Conservation (phyloP, 2,329 filamentous ascomycete species). For the Paraphoma sp. region DNA sequence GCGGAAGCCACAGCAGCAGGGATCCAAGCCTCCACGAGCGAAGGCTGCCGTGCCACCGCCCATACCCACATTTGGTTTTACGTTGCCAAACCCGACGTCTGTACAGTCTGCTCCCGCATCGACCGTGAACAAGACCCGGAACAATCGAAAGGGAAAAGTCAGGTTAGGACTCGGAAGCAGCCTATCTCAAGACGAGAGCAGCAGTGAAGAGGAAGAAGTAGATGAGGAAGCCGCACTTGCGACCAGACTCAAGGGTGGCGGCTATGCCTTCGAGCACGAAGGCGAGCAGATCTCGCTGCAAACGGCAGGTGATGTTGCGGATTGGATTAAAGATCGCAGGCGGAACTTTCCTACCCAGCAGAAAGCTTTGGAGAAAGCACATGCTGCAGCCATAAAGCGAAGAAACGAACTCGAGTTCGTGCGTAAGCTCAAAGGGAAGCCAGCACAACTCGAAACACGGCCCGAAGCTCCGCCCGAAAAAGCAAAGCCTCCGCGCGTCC, state of each 20-base stretch:
- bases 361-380: slow-evolving; percentile 69
- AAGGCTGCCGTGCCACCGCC: slow-evolving; percentile 43
- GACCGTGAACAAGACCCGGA: slow-evolving; percentile 16
- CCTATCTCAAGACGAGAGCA: slow-evolving; percentile 52
- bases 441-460: slow-evolving; percentile 7
- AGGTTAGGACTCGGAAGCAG: slow-evolving; percentile 74
- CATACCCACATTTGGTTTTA: slow-evolving; percentile 47
- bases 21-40: slow-evolving; percentile 39
- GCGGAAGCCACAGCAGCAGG: slow-evolving; percentile 17
- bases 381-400: slow-evolving; percentile 43
- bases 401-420: slow-evolving; percentile 50
- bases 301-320: slow-evolving; percentile 71
- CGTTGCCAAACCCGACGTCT: slow-evolving; percentile 26
- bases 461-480: slow-evolving; percentile 4
- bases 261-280: slow-evolving; percentile 65
- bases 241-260: slow-evolving; percentile 53
- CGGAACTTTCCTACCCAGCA: slow-evolving; percentile 81
- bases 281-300: slow-evolving; percentile 62
- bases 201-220: slow-evolving; percentile 70
- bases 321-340: slow-evolving; percentile 82
- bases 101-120: slow-evolving; percentile 6
- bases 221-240: slow-evolving; percentile 69
- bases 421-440: slow-evolving; percentile 30
- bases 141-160: slow-evolving; percentile 74
- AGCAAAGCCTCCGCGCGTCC: background rate